Evolutionary conservation across 2,329 filamentous ascomycete species (phyloP).

Genomic region (Penicillium sp.): DNA sequence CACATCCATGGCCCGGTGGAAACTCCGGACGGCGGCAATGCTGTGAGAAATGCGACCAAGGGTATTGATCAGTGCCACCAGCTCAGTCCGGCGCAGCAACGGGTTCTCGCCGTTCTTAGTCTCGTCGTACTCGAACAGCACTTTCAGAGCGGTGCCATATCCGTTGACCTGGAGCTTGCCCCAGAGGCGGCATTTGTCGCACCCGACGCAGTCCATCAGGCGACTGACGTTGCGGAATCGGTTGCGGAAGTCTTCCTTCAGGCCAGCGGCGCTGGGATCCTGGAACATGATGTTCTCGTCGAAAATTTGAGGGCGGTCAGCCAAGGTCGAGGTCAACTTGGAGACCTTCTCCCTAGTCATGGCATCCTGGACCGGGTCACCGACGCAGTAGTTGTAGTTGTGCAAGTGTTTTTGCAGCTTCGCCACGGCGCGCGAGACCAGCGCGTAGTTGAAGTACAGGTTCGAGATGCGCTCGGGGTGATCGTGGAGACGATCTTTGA

Average conservation of each 20-base stretch:
- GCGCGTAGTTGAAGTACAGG: constrained; percentile 96
- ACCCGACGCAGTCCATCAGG: constrained; percentile 97
- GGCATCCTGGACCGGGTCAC: constrained; percentile 68
- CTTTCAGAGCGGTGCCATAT: constrained; percentile 88
- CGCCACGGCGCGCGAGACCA: constrained; percentile 81
- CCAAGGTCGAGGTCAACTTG: constrained; percentile 62
- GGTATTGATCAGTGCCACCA: constrained; percentile 91
- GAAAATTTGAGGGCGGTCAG: constrained; percentile 66
- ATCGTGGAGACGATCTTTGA: constrained; percentile 71
- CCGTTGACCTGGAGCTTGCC: constrained; percentile 92
- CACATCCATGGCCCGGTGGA: constrained; percentile 50
- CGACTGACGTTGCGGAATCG: constrained; percentile 94
- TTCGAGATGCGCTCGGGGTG: constrained; percentile 90
- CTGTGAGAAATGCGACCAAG: constrained; percentile 78
- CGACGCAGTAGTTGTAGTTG: constrained; percentile 83
- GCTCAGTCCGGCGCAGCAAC: constrained; percentile 72
- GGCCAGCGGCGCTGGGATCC: constrained; percentile 52
- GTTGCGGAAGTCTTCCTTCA: constrained; percentile 96
- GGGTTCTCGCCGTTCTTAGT: constrained; percentile 56
- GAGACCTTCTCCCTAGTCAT: constrained; percentile 73
- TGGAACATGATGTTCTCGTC: constrained; percentile 95
- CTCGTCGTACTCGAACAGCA: constrained; percentile 86
- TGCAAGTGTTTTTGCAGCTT: constrained; percentile 78
- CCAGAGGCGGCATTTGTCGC: constrained; percentile 97
- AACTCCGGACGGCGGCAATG: constrained; percentile 63